phyloP scores from a whole-genome alignment of 768 basidiomycete genomes.

The Suillus plorans region DNA sequence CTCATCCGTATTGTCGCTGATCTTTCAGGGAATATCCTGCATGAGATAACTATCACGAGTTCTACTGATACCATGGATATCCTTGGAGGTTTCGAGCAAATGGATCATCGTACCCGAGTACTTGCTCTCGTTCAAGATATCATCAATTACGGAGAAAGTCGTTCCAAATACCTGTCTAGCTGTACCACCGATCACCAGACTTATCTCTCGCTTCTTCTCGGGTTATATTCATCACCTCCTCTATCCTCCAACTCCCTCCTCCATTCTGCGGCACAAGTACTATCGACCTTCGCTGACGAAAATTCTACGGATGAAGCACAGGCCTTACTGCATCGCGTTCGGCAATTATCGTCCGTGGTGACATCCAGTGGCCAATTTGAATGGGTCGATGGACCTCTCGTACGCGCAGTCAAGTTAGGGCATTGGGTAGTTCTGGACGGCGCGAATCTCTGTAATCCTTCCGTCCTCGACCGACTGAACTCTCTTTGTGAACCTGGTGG shows the following conservation, averaged over 20 bases:
- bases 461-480: slow-evolving; percentile 94
- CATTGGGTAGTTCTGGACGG: slow-evolving; percentile 90
- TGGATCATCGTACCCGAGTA: slow-evolving; percentile 50
- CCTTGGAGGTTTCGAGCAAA: slow-evolving; percentile 94
- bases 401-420: slow-evolving; percentile 82
- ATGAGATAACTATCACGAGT: slow-evolving; percentile 77
- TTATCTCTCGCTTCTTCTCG: slow-evolving; percentile 14
- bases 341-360: slow-evolving; percentile 24
- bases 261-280: slow-evolving; percentile 23
- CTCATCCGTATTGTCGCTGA: slow-evolving; percentile 70
- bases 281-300: slow-evolving; percentile 20
- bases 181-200: slow-evolving; percentile 18
- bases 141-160: slow-evolving; percentile 36
- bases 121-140: slow-evolving; percentile 40
- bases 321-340: slow-evolving; percentile 22
- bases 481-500: slow-evolving; percentile 92
- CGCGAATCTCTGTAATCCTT: slow-evolving; percentile 93
- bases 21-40: slow-evolving; percentile 64
- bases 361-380: slow-evolving; percentile 62
- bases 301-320: slow-evolving; percentile 16
- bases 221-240: slow-evolving; percentile 15
- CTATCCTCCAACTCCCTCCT: slow-evolving; percentile 23
- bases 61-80: slow-evolving; percentile 94
- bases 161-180: slow-evolving; percentile 35
- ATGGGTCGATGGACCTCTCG: slow-evolving; percentile 93